These are phyloP conservation scores for Aspergillaceae sp. DNA, from an alignment of 2,329 filamentous ascomycete species.

Conservation along the genomic window DNA sequence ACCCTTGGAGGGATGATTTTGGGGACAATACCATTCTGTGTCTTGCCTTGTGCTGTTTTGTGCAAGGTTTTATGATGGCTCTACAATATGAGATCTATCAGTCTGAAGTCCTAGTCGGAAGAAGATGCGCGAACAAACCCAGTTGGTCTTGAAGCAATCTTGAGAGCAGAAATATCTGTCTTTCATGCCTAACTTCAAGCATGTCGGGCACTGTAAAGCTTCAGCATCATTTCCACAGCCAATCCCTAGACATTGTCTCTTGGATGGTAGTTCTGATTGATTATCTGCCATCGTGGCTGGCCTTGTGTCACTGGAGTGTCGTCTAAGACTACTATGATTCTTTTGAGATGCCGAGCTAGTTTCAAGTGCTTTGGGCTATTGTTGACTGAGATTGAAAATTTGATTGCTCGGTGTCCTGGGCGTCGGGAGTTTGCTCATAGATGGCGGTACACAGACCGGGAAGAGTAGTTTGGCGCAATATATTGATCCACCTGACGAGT, in stretches of 20 bases:
- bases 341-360: too few relatives aligned
- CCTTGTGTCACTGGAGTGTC: too few relatives aligned
- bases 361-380: too few relatives aligned
- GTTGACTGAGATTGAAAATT: too few relatives aligned
- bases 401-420: too few relatives aligned
- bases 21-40: constrained; percentile 64
- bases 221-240: constrained; percentile 79
- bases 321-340: too few relatives aligned
- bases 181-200: constrained; percentile 73
- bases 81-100: constrained; percentile 4
- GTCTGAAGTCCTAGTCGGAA: background rate
- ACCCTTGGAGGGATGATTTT: constrained; percentile 44
- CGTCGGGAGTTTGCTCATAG: too few relatives aligned
- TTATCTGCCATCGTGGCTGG: too few relatives aligned
- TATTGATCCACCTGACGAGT: too few relatives aligned
- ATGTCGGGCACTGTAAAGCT: constrained; percentile 79
- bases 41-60: constrained; percentile 54
- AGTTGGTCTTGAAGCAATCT: constrained; percentile 93
- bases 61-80: constrained; percentile 45
- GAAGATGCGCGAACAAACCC: constrained; percentile 51
- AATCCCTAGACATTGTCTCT: constrained; percentile 53
- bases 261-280: background rate
- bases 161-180: constrained; percentile 66
- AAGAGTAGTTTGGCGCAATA: too few relatives aligned
- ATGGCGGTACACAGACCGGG: too few relatives aligned